phyloP scores from a whole-genome alignment of 1,284 basidiomycete genomes.

The Ceratobasidium sp. region DNA sequence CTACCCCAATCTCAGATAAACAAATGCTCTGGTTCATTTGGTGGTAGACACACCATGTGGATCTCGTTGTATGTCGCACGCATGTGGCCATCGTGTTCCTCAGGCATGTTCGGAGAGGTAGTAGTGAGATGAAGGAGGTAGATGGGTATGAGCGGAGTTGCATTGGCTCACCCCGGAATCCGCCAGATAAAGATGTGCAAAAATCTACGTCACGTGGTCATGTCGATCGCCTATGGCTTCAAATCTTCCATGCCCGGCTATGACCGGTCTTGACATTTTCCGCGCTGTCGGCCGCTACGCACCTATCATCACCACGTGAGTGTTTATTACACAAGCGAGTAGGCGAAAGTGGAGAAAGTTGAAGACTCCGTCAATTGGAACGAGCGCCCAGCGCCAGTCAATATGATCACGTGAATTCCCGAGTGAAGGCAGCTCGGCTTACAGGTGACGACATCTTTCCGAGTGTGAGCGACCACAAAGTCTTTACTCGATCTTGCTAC shows the following conservation, averaged over 20 bases:
- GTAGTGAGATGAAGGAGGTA: not conserved
- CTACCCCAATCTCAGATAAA: conserved; percentile 46
- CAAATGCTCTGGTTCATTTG: not conserved
- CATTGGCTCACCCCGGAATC: not conserved
- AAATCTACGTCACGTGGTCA: conserved; percentile 34
- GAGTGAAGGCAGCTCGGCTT: conserved; percentile 18
- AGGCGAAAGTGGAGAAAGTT: not conserved
- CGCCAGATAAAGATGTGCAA: conserved; percentile 27
- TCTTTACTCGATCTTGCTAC: not conserved
- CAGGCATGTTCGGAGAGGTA: conserved; percentile 8
- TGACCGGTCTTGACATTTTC: conserved; percentile 9
- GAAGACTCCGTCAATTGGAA: no score
- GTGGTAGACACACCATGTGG: conserved; percentile 55
- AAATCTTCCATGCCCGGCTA: conserved; percentile 6
- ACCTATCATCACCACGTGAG: not conserved
- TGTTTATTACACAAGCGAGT: no score
- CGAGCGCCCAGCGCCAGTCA: conserved; percentile 12
- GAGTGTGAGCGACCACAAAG: not conserved
- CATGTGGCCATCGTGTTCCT: conserved; percentile 56
- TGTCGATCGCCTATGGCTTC: conserved; percentile 6
- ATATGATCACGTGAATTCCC: conserved; percentile 19
- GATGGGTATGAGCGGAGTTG: conserved; percentile 8
- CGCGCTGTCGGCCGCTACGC: not conserved
- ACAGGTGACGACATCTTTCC: conserved; percentile 37
- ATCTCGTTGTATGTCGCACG: conserved; percentile 83